These are phyloP conservation scores for Neofusicoccum parvum DNA, from an alignment of 2,329 filamentous ascomycete genomes.

Conservation along the genomic window DNA sequence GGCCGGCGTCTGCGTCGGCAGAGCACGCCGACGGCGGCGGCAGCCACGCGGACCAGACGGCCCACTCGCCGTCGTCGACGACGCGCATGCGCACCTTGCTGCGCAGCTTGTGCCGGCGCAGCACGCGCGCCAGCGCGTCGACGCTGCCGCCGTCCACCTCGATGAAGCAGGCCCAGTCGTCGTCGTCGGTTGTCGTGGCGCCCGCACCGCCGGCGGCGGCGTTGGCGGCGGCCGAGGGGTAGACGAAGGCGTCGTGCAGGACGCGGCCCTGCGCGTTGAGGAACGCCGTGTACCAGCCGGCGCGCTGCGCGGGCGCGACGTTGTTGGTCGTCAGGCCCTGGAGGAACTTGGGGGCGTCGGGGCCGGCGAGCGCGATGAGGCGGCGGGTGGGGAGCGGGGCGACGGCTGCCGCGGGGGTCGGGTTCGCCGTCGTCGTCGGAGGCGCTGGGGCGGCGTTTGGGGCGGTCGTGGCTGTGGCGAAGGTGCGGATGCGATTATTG, in stretches of 20 bases:
- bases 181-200: neutral
- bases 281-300: conserved; percentile 70
- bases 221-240: conserved; percentile 44
- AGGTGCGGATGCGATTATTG: neutral
- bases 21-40: neutral
- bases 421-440: neutral
- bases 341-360: conserved; percentile 79
- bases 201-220: conserved; percentile 8
- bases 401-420: conserved; percentile 24
- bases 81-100: conserved; percentile 67
- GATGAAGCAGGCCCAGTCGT: conserved; percentile 66
- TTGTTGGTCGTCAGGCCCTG: conserved; percentile 84
- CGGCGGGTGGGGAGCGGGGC: conserved; percentile 69
- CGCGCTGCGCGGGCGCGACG: conserved; percentile 50
- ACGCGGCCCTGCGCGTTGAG: conserved; percentile 81
- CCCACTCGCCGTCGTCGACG: conserved; percentile 65
- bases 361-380: conserved; percentile 77
- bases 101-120: conserved; percentile 84
- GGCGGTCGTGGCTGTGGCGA: neutral
- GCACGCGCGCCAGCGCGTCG: conserved; percentile 62
- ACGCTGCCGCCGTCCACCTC: conserved; percentile 77
- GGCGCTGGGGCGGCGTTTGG: neutral
- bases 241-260: conserved; percentile 87
- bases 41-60: conserved; percentile 70
- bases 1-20: neutral